A percentile compares a stretch with the other conserved stretches of the same genome.
Conservation (phyloP, 805 yeast species). For the Kluyveromyces siamensis region DNA sequence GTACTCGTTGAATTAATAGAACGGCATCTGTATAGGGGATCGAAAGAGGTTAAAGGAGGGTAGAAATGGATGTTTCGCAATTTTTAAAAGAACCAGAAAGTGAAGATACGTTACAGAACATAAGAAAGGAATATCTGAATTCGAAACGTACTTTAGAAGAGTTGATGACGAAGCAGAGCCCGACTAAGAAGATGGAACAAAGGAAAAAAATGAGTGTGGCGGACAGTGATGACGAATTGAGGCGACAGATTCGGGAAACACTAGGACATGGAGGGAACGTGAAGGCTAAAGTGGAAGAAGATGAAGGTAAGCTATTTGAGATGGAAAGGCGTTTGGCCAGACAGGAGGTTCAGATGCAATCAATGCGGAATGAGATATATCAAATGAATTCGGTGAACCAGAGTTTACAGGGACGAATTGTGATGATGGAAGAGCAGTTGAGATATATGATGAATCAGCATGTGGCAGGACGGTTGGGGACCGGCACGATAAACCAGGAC, state of each 20-base stretch:
- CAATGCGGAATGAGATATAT: conserved; percentile 11
- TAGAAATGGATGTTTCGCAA: conserved; percentile 2
- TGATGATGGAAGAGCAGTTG: conserved; percentile 10
- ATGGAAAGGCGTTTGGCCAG: conserved; percentile 10
- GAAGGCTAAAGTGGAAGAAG: background rate
- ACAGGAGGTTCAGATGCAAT: conserved; percentile 16
- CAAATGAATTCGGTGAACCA: conserved; percentile 9
- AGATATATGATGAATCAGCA: conserved; percentile 3
- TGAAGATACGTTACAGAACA: conserved; percentile 24
- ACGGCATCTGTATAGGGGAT: too few species aligned
- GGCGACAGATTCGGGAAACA: conserved; percentile 7
- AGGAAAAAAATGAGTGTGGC: conserved; percentile 1
- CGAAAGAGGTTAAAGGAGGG: background rate
- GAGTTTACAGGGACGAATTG: conserved; percentile 10
- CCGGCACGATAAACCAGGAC: background rate
- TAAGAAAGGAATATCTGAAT: conserved; percentile 21
- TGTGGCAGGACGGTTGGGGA: background rate
- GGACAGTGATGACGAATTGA: conserved; percentile 7
- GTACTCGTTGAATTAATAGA: too few species aligned
- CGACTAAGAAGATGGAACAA: conserved; percentile 3
- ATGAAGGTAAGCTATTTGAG: background rate
- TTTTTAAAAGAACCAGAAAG: conserved; percentile 18
- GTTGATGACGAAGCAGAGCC: conserved; percentile 12
- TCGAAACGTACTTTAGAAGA: conserved; percentile 20
- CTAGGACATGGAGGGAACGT: conserved; percentile 2